Evolutionary conservation across 2,329 filamentous ascomycete species (phyloP), one percentile per base, ranked within the genome.

Genomic region (Blastomyces percursus): DNA sequence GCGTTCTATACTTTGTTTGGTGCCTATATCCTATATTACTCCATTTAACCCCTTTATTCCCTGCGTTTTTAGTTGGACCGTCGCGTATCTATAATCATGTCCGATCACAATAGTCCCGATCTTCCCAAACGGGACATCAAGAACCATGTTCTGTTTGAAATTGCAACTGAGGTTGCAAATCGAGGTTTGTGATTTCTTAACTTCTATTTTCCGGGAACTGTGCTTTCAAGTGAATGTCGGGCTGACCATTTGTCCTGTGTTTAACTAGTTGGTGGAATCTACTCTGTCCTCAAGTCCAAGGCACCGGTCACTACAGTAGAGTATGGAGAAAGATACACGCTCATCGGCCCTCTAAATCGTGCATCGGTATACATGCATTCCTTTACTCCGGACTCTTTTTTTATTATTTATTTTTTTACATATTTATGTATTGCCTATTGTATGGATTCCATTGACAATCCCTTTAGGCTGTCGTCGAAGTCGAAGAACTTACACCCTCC

Each of bases 281-380:
- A 99, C 82, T 97, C 93, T 19, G 94, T 99, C 68, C 87, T 99
- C 78, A 99, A 99, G 78, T 99, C 94, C 65, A 99, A 99, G 78
- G 93, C 94, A 46, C 93, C 94, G 59, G 94, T 97, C 65, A 97
- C 94, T 52, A 96, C 93, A 0, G 91, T 91, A 65, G 94, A 99
- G 77, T 99, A 97, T 94, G 94, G 94, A 77, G 91, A 96, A 64
- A 86, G 91, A 68, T 99, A 99, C 78, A 96, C 91, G 35, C 84
- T 97, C 67, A 92, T 99, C 74, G 94, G 94, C 1, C 94, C 94
- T 63, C 86, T 96, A 74, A 96, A 97, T 78, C 87, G 89, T 74
- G 84, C 88, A 70, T 96, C 94, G 67, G 90, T 94, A 82, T 71
- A 60, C 46, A 59, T 58, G 59, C 21, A 58, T 52, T n/a, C 24